Base-by-base conservation (phyloP, 2,329 filamentous ascomycete genomes). In the Fonsecaea pugnacius region DNA sequence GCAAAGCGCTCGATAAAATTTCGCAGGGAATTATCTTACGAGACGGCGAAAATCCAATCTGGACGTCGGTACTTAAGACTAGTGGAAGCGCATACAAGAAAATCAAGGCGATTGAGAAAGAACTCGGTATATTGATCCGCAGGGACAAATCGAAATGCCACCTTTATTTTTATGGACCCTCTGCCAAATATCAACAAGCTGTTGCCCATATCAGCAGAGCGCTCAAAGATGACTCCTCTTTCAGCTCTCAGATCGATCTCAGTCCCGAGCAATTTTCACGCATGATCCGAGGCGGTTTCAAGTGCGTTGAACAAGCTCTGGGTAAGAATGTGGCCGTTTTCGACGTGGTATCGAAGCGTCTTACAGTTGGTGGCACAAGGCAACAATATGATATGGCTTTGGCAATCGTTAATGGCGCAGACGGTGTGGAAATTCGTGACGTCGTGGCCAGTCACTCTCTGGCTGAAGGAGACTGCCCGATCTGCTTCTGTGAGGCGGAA, bases 401-500 rank as follows among this genome's bases (percentile, higher is more conserved):
- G 52, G 57, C 69, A 50, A 60, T 69, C 21, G 59, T 61, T 46
- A 33, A 69, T 54, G 67, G 66, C 60, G 63, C 51, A 10, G n/a
- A 51, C 61, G 38, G 8, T 63, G 27, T 66, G 27, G 30, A 43
- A 52, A 33, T 35, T 58, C 58, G 35, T 53, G 6, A 21, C 18
- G 7, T 14, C n/a, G 54, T 48, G 16, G 56, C 40, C 36, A 30
- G 53, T 21, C 14, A 36, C 1, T 50, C 67, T 10, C 10, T 9
- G 27, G 16, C 27, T 5, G 38, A 43, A 4, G 61, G 35, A 36
- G 63, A 67, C 59, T 72, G 70, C 51, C 61, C 68, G 7, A 67
- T 72, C 36, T 72, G 71, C 60, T 67, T 67, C 52, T 64, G 61
- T 33, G 64, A 69, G 63, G 70, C 68, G 36, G 69, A 71, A 4